A percentile compares a stretch with the other conserved stretches of the same genome.
Conservation (phyloP, 306 rosid species). For the Mimosa pudica region DNA sequence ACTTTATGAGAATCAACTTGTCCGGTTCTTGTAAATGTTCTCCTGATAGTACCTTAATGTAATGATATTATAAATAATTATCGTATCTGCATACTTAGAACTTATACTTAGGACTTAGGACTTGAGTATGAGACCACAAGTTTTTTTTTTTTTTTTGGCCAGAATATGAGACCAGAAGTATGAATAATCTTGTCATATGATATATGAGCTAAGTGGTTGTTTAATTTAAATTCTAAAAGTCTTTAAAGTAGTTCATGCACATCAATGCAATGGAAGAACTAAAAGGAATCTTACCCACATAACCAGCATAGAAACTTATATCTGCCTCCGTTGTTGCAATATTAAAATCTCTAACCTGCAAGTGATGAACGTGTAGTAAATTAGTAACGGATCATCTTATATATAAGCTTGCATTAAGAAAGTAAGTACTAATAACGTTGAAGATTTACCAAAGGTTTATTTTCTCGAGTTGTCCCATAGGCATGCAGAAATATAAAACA, state of each 20-base stretch:
- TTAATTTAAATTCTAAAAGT: background rate
- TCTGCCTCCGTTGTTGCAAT: slow-evolving; percentile 76
- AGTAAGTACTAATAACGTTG: background rate
- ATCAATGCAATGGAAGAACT: slow-evolving; percentile 8
- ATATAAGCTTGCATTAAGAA: background rate
- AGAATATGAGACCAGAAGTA: too few species aligned
- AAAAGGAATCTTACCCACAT: slow-evolving; percentile 57
- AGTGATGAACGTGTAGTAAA: slow-evolving; percentile 6
- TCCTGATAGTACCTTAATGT: too few species aligned
- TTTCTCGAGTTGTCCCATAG: background rate
- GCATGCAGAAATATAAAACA: background rate
- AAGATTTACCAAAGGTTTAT: slow-evolving; percentile 8
- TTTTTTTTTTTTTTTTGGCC: too few species aligned
- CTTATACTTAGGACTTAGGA: too few species aligned
- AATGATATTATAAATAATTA: too few species aligned
- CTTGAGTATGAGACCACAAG: too few species aligned
- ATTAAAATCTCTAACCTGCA: slow-evolving; percentile 76
- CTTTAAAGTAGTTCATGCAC: background rate
- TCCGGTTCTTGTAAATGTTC: too few species aligned
- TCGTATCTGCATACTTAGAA: too few species aligned
- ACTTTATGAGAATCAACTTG: too few species aligned
- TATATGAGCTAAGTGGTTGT: background rate
- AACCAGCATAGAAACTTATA: slow-evolving; percentile 83
- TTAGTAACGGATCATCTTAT: background rate
- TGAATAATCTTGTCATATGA: too few species aligned